Conservation (phyloP, 768 basidiomycete genomes). For the Coprinopsis marcescibilis region DNA sequence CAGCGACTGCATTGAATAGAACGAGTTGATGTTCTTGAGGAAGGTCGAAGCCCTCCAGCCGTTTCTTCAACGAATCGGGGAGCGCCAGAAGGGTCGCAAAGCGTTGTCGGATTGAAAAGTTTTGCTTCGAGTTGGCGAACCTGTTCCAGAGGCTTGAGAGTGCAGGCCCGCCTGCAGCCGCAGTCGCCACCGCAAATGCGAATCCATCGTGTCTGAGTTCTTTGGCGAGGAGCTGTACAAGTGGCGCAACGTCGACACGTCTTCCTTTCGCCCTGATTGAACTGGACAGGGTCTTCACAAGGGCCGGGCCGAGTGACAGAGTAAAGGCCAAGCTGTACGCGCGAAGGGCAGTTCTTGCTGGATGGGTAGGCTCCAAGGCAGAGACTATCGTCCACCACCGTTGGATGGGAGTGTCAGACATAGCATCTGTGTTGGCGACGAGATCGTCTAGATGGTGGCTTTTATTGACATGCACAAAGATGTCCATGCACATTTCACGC, state of each 20-base stretch:
- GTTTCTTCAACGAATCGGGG: no score
- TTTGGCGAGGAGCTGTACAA: slow-evolving; percentile 36
- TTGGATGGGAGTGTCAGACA: not conserved
- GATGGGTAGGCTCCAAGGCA: slow-evolving; percentile 40
- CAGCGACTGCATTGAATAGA: not conserved
- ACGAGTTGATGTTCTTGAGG: not conserved
- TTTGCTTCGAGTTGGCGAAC: not conserved
- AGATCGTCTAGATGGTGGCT: no score
- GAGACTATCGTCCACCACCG: slow-evolving; percentile 16
- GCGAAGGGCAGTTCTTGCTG: slow-evolving; percentile 53
- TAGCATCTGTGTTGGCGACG: not conserved
- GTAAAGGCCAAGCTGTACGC: slow-evolving; percentile 64
- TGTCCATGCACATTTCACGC: no score
- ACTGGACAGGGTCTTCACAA: slow-evolving; percentile 28
- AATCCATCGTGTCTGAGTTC: slow-evolving; percentile 62
- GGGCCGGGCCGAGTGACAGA: slow-evolving; percentile 60
- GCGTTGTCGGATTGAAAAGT: no score
- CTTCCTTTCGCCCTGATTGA: not conserved
- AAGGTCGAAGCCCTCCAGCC: no score
- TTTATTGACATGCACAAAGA: no score
- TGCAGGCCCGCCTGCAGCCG: slow-evolving; percentile 58
- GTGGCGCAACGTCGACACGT: slow-evolving; percentile 14
- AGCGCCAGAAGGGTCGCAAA: no score
- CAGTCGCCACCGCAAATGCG: slow-evolving; percentile 59
- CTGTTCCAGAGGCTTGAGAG: slow-evolving; percentile 41